Conservation (phyloP, 192 early-diverging fungal species). For the Linnemannia elongata region DNA sequence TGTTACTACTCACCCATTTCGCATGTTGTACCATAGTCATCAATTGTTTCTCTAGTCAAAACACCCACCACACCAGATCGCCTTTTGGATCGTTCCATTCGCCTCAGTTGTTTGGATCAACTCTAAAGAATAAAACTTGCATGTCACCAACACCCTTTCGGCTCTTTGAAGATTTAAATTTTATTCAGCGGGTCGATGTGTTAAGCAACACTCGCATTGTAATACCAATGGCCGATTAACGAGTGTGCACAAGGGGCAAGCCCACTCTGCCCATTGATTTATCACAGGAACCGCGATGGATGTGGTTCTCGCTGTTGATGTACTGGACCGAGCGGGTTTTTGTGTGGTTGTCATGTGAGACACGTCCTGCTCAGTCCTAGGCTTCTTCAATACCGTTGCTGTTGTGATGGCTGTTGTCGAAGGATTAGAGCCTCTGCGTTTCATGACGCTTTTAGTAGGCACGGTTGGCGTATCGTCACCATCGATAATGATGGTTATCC, state of each 20-base stretch:
- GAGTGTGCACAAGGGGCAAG: constrained; percentile 70
- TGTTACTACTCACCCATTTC: constrained; percentile 1
- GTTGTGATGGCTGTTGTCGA: not conserved
- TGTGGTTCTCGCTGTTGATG: not conserved
- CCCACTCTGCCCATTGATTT: constrained; percentile 55
- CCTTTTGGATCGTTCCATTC: not conserved
- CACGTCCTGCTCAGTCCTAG: not conserved
- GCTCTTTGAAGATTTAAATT: not conserved
- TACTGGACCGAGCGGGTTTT: not conserved
- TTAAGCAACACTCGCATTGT: constrained; percentile 63
- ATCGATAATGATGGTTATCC: not conserved
- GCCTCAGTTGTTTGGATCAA: constrained; percentile 3
- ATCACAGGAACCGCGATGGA: not conserved
- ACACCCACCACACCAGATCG: not conserved
- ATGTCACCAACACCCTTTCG: constrained; percentile 17
- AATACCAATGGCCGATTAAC: constrained; percentile 59
- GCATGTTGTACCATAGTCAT: constrained; percentile 44
- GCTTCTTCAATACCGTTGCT: not conserved
- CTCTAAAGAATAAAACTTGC: constrained; percentile 25
- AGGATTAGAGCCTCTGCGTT: not conserved
- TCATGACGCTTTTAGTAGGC: not conserved
- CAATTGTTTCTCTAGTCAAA: constrained; percentile 22
- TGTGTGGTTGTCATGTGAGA: not conserved
- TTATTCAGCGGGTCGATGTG: constrained; percentile 26
- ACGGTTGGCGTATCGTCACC: not conserved